Base-by-base conservation (phyloP, 768 basidiomycete genomes). In the Phylloporus arenicola region DNA sequence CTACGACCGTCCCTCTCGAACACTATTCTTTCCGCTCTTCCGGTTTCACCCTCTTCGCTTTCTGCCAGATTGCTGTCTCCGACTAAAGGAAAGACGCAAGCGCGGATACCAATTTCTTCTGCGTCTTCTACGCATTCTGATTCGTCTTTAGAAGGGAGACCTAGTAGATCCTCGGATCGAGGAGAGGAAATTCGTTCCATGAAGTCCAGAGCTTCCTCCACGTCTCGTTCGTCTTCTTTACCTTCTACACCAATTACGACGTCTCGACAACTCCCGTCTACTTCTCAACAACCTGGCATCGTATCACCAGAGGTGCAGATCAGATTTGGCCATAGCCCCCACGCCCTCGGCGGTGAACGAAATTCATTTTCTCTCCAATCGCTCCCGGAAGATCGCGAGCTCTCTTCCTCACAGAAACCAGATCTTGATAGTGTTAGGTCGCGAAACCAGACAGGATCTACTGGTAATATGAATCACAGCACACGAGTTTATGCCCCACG, bases 1-100 rank as follows among this genome's bases (percentile, higher is more conserved):
- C 57, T 69, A 17, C 73, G 75, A 52, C 63, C 61, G 16, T 82
- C 83, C 0, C 55, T 82, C 24, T 71, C 77, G 4, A 74, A 72
- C 61, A 84, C 77, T 62, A 69, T 80, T 29, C 77, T 81, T 54
- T 81, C 83, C 14, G 67, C 73, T 40, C 83, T 84, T 62, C 78
- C 80, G 6, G 45, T 61, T 0, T 72, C 79, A 6, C 37, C 53
- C 16, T 43, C 57, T 29, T 54, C 45, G 17, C 35, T 51, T 22
- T 50, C 57, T 22, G 13, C 55, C 22, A 47, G 47, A 22, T 38
- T 46, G 3, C 14, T 19, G 14, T 51, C 58, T 43, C 46, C 35
- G 17, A 17, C 16, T 35, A 57, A 57, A 43, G 62, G 55, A 33
- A 61, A 61, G 22, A 43, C 48, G 7, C 51, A 45, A 16, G 55